A percentile compares a stretch with the other conserved stretches of the same genome.
These are phyloP conservation scores for Xerocomus nothofagi DNA, from an alignment of 1,284 basidiomycete genomes.

Conservation along the genomic window DNA sequence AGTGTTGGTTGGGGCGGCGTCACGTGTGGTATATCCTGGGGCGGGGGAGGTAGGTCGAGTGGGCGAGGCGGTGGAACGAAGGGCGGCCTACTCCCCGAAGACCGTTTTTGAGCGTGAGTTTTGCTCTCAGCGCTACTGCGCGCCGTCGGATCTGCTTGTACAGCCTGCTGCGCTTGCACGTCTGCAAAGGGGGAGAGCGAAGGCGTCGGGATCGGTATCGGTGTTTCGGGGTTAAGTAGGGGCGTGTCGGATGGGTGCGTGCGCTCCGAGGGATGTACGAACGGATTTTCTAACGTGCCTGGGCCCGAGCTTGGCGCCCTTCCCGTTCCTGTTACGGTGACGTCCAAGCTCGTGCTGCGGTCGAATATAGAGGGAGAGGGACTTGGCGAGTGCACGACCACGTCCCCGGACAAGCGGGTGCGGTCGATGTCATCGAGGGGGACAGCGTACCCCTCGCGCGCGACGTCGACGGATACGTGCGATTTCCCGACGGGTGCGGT, in stretches of 20 bases:
- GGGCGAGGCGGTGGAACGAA: conserved; percentile 49
- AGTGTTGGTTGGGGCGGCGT: conserved; percentile 44
- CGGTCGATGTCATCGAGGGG: conserved; percentile 53
- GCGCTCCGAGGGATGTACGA: conserved; percentile 46
- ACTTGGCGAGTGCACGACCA: conserved; percentile 42
- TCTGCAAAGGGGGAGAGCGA: conserved; percentile 50
- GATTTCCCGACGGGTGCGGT: conserved; percentile 37
- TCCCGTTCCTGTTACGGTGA: background rate
- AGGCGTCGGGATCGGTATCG: conserved; percentile 11
- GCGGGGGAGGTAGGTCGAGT: conserved; percentile 50
- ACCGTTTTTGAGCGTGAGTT: conserved; percentile 6
- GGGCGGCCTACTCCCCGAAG: conserved; percentile 24
- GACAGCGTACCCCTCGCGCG: conserved; percentile 36
- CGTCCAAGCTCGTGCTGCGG: conserved; percentile 20
- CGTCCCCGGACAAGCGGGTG: conserved; percentile 26
- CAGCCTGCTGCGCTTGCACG: conserved; percentile 24
- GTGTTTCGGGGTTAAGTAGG: background rate
- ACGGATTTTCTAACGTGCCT: conserved; percentile 44
- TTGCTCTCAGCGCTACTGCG: conserved; percentile 14
- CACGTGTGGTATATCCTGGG: conserved; percentile 30
- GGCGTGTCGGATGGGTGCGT: conserved; percentile 6
- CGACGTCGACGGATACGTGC: conserved; percentile 46
- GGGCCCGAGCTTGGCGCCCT: background rate
- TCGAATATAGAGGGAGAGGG: conserved; percentile 36
- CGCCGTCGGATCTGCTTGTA: conserved; percentile 29